These are phyloP conservation scores for Gracilaria domingensis DNA, from an alignment of 23 red algal genomes.

Conservation along the genomic window DNA sequence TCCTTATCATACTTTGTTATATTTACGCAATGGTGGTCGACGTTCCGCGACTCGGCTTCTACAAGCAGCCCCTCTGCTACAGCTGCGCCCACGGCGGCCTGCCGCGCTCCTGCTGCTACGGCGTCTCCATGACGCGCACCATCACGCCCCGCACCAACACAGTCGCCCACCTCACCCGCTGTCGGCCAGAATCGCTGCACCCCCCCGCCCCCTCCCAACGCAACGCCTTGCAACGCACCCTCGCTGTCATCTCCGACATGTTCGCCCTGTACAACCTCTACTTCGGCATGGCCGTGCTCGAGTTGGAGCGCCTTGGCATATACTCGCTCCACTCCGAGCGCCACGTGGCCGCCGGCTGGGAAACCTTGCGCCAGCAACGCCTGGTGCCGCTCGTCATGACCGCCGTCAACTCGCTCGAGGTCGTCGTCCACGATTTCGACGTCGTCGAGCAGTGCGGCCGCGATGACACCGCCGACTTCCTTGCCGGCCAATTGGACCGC, in stretches of 20 bases:
- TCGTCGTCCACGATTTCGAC: conserved; percentile 7
- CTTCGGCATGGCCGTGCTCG: not conserved
- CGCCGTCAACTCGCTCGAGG: not conserved
- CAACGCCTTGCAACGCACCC: not conserved
- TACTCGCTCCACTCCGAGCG: not conserved
- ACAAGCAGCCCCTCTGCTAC: not conserved
- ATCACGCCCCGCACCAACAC: not conserved
- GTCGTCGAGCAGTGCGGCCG: not conserved
- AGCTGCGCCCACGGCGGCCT: not conserved
- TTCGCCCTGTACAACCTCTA: conserved; percentile 8
- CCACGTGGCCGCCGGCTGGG: not conserved
- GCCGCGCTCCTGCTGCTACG: conserved; percentile 14
- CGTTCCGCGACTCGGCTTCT: not conserved
- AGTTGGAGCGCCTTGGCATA: not conserved
- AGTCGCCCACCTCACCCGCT: not conserved
- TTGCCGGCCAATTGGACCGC: not conserved
- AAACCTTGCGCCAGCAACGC: not conserved
- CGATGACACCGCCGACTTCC: conserved; percentile 6
- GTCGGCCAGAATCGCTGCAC: not conserved
- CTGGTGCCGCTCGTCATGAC: not conserved
- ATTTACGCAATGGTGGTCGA: not conserved
- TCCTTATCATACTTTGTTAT: not conserved
- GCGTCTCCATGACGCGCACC: not conserved
- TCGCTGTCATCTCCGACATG: not conserved
- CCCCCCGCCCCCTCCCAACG: not conserved